Percentiles rank a stretch among this genome's conserved stretches.
Conservation (phyloP, 805 yeast genomes). For the Candida tammaniensis region DNA sequence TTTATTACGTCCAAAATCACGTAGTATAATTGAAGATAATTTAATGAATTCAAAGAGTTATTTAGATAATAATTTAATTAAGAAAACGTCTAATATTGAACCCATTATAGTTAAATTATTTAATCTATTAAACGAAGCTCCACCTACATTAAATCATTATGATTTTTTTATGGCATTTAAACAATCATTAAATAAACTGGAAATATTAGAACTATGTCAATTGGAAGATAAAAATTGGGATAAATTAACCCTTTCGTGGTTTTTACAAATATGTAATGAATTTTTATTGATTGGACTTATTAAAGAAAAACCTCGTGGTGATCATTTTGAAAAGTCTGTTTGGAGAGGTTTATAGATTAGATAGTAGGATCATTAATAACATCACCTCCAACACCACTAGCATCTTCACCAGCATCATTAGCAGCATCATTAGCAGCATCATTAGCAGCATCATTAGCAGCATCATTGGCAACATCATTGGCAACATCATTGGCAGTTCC, state of each 20-base stretch:
- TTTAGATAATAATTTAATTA: conserved; percentile 5
- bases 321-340: conserved; percentile 62
- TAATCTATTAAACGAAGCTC: conserved; percentile 76
- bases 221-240: conserved; percentile 53
- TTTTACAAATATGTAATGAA: conserved; percentile 71
- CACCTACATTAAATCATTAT: conserved; percentile 60
- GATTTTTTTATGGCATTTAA: conserved; percentile 66
- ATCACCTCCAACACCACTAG: neutral
- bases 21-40: conserved; percentile 28
- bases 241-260: conserved; percentile 63
- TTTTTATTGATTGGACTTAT: conserved; percentile 67
- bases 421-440: neutral
- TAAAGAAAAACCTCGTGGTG: conserved; percentile 60
- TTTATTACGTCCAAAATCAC: conserved; percentile 33
- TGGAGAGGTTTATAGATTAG: conserved; percentile 58
- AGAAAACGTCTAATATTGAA: conserved; percentile 1
- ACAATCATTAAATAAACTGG: conserved; percentile 37
- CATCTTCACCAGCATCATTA: neutral
- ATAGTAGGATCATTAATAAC: neutral
- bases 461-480: neutral
- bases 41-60: conserved; percentile 18
- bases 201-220: conserved; percentile 14
- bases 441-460: neutral
- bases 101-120: conserved; percentile 61
- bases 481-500: neutral